Base-by-base conservation (phyloP, 345 rosid species). In the Aquilaria yunnanensis region DNA sequence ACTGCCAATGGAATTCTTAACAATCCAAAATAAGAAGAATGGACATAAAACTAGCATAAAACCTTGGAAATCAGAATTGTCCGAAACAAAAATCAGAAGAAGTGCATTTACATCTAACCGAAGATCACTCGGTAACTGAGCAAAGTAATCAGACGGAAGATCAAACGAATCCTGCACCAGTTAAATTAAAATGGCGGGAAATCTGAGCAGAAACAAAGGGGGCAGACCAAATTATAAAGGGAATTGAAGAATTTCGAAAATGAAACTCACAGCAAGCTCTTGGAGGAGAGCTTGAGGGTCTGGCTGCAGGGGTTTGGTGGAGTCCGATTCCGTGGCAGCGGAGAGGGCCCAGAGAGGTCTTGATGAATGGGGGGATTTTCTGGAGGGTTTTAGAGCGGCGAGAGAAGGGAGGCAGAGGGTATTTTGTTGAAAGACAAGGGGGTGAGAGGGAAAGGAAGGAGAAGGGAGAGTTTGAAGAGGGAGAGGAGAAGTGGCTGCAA, bases 91-190 rank as follows among this genome's bases (percentile, higher is more conserved):
- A 31, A 54, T 51, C 3, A 45, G 5, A 14, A 12, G 68, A 34
- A 60, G 45, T 11, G 37, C 57, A 41, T 70, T 78, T 67, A 89
- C 96, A 81, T 93, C 98, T 53, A 86, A 70, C 34, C 96, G 92
- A 74, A 93, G 94, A 70, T 93, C 97, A 37, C 60, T 5, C 9
- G 98, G 97, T 16, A 93, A 61, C 72, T 81, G 78, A 30, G 78
- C 61, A 56, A 93, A 81, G 77, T 77, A 93, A 72, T 84, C 97
- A 34, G 87, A 69, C 6, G 96, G 90, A 64, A 93, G 96, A 83
- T 85, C 88, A 68, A 93, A 87, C 69, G 85, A 72, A 54, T 79
- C 86, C 98, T 90, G 89, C 90, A 79, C 48, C 41, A 60, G 14
- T 56, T 37, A 9, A 37, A 37, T 37, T 37, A 37, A 37, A 3